A percentile compares a stretch with the other conserved stretches of the same genome.
Conservation (phyloP, 2,329 filamentous ascomycete genomes). For the Cladobotryum protrusum region DNA sequence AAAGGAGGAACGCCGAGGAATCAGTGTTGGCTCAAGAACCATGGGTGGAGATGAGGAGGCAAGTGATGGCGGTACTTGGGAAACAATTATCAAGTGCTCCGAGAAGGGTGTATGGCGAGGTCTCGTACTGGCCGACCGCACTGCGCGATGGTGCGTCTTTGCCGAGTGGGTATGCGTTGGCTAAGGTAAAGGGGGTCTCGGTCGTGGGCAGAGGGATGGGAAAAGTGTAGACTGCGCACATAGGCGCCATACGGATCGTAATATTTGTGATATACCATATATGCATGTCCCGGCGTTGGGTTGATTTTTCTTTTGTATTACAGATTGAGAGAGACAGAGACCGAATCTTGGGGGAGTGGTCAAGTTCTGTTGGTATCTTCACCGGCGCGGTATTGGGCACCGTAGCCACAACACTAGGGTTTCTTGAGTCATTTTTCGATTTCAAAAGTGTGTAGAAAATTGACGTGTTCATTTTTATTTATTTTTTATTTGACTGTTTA, state of each 20-base stretch:
- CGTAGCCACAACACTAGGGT: too few relatives aligned
- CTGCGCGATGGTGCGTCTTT: constrained; percentile 86
- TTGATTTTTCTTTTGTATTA: constrained; percentile 4
- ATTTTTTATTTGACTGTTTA: too few relatives aligned
- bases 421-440: too few relatives aligned
- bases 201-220: background rate
- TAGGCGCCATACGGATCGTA: background rate
- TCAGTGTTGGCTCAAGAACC: constrained; percentile 39
- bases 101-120: constrained; percentile 77
- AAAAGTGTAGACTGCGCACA: background rate
- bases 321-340: background rate
- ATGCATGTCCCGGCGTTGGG: constrained; percentile 14
- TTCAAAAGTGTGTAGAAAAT: too few relatives aligned
- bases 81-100: constrained; percentile 85
- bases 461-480: too few relatives aligned
- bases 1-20: constrained; percentile 63
- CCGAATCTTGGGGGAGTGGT: too few relatives aligned
- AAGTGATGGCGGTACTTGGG: constrained; percentile 72
- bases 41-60: constrained; percentile 45
- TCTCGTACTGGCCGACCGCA: constrained; percentile 74
- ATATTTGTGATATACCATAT: constrained; percentile 10
- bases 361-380: too few relatives aligned
- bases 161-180: constrained; percentile 69
- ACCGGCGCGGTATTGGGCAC: too few relatives aligned
- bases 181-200: constrained; percentile 17